A percentile compares a stretch with the other conserved stretches of the same genome.
These are phyloP conservation scores for Coemansia sp. DNA, from an alignment of 192 early-diverging fungal genomes.

Conservation along the genomic window DNA sequence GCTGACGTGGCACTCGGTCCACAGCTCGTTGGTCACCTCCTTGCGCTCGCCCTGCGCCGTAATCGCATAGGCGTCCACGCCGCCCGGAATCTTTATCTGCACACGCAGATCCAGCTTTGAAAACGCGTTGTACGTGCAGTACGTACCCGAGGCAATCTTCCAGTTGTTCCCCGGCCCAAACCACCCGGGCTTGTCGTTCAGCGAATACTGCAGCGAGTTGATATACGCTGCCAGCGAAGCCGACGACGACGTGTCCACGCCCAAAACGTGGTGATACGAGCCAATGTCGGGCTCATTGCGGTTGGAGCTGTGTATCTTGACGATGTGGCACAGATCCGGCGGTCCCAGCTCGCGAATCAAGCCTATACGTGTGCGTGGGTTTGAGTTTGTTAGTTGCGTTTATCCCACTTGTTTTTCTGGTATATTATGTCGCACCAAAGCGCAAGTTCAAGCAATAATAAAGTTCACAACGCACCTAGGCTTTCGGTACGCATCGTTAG, in stretches of 20 bases:
- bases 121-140: slow-evolving; percentile 97
- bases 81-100: slow-evolving; percentile 98
- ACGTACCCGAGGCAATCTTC: slow-evolving; percentile 72
- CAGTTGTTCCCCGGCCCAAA: slow-evolving; percentile 47
- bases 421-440: too few species aligned
- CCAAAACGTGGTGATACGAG: slow-evolving; percentile 75
- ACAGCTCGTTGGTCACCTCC: slow-evolving; percentile 73
- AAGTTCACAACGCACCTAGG: slow-evolving; percentile 62
- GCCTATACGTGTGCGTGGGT: slow-evolving; percentile 57
- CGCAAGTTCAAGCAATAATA: too few species aligned
- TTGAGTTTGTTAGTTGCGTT: too few species aligned
- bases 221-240: slow-evolving; percentile 97
- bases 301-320: slow-evolving; percentile 75
- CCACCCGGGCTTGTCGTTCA: slow-evolving; percentile 44
- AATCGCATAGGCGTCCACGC: slow-evolving; percentile 90
- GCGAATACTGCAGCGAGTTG: slow-evolving; percentile 86
- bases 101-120: slow-evolving; percentile 96
- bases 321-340: slow-evolving; percentile 95
- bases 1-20: slow-evolving; percentile 90
- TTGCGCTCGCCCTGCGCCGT: slow-evolving; percentile 86
- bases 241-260: slow-evolving; percentile 87
- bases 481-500: slow-evolving; percentile 83
- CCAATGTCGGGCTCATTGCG: slow-evolving; percentile 60
- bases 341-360: slow-evolving; percentile 92
- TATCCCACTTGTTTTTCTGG: too few species aligned